Base-by-base conservation (phyloP, 306 rosid genomes). In the Castanea sativa region DNA sequence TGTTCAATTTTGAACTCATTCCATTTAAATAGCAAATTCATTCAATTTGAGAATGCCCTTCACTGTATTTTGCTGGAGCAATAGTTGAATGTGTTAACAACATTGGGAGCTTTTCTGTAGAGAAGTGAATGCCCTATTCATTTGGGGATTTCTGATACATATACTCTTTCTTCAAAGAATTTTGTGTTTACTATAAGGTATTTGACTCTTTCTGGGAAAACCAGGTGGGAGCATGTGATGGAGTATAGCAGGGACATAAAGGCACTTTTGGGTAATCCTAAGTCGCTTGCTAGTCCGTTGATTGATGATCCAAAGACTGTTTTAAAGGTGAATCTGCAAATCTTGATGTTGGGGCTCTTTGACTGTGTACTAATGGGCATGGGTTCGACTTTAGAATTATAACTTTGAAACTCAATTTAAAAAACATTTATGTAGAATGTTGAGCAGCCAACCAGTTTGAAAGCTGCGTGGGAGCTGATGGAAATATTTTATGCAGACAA, bases 391-490 rank as follows among this genome's bases (percentile, higher is more conserved):
- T 67, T 67, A 35, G 52, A 23, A 9, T 5, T 32, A 33, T 35
- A n/a, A 29, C 4, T 29, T 63, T 5, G 41, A 15, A 67, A 21
- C 41, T 67, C 72, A 59, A 4, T 21, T 59, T 75, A 51, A 51
- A 9, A 53, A 58, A 76, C 11, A 56, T 80, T 53, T 78, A 14
- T 88, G 75, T 85, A 94, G 99, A 90, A 67, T 78, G 85, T 75
- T 71, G 92, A 91, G 86, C 88, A 86, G 87, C 94, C 97, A 20
- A 90, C 93, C 43, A 85, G 88, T 77, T 80, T 91, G 87, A 92
- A 92, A 89, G 97, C 97, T 61, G 99, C 97, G 5, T 94, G 99
- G 99, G 92, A 94, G 88, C 80, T 92, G 84, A 83, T 94, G 92
- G 95, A 90, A 85, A 88, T 94, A 79, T 94, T 94, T 85, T 94